phyloP scores from a whole-genome alignment of 1,284 basidiomycete genomes.

The Cutaneotrichosporon sp. region DNA sequence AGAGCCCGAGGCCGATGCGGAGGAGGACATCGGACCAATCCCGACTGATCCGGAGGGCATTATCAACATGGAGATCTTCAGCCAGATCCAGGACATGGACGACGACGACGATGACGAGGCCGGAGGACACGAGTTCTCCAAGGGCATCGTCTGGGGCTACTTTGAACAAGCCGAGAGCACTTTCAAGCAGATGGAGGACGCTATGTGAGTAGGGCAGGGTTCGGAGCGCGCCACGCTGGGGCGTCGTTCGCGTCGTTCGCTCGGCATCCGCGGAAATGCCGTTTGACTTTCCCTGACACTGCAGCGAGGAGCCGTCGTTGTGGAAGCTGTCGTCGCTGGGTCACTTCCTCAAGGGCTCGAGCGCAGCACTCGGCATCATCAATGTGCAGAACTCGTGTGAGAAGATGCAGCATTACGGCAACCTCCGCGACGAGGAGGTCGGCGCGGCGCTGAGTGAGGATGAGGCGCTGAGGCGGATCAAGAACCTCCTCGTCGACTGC shows the following conservation, averaged over 20 bases:
- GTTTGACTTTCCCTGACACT: neutral
- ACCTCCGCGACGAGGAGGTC: conserved; percentile 54
- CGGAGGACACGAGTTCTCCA: conserved; percentile 66
- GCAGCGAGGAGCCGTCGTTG: conserved; percentile 25
- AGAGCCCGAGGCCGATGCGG: neutral
- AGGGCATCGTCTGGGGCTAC: conserved; percentile 73
- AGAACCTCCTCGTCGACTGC: conserved; percentile 58
- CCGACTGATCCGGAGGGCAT: conserved; percentile 40
- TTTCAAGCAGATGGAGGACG: conserved; percentile 73
- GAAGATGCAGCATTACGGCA: conserved; percentile 83
- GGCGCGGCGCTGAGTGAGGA: conserved; percentile 56
- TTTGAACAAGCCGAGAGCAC: conserved; percentile 73
- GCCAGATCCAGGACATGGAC: conserved; percentile 85
- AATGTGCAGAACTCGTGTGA: conserved; percentile 81
- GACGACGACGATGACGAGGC: conserved; percentile 64
- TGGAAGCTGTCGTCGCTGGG: conserved; percentile 69
- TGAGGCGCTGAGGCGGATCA: conserved; percentile 68
- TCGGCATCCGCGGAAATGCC: neutral
- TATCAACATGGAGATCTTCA: conserved; percentile 77
- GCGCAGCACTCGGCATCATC: conserved; percentile 79
- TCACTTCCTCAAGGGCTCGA: conserved; percentile 93
- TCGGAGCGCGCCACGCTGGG: too few species aligned
- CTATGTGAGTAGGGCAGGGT: conserved; percentile 62
- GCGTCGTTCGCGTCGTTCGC: neutral
- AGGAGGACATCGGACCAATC: conserved; percentile 15